Evolutionary conservation across 768 basidiomycete species (phyloP).

Genomic region (Coprinopsis cinerea): DNA sequence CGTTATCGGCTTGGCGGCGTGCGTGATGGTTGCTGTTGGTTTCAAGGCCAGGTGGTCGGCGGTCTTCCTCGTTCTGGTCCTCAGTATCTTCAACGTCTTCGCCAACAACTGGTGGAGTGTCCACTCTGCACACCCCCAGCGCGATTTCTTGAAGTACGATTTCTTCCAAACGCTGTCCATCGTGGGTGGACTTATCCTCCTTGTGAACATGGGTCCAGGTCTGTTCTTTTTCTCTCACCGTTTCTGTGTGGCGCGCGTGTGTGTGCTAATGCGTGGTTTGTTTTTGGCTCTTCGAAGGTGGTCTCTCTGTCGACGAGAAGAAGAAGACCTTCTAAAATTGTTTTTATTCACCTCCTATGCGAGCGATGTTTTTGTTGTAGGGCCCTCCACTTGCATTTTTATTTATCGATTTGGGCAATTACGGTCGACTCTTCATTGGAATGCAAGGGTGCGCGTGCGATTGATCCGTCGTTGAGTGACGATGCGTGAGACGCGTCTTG

Average conservation of each 20-base stretch:
- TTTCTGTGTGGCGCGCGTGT: not conserved
- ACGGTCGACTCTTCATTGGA: too few relatives aligned
- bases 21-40: conserved; percentile 93
- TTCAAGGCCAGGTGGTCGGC: conserved; percentile 99
- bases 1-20: conserved; percentile 85
- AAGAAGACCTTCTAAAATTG: conserved; percentile 85
- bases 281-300: conserved; percentile 57
- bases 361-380: too few relatives aligned
- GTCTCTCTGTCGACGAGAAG: conserved; percentile 97
- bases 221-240: conserved; percentile 27
- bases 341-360: too few relatives aligned
- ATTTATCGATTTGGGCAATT: too few relatives aligned
- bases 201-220: conserved; percentile 96
- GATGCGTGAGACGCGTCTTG: too few relatives aligned
- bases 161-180: conserved; percentile 99
- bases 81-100: conserved; percentile 95
- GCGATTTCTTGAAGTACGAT: conserved; percentile 99
- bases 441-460: too few relatives aligned
- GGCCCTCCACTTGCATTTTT: too few relatives aligned
- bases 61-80: conserved; percentile 84
- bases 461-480: too few relatives aligned
- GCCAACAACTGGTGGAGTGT: conserved; percentile 99
- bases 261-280: conserved; percentile 13
- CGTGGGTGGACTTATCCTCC: conserved; percentile 92
- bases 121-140: conserved; percentile 85